These are phyloP conservation scores for Porogramme epimiltina DNA, from an alignment of 1,284 basidiomycete genomes.

Conservation along the genomic window DNA sequence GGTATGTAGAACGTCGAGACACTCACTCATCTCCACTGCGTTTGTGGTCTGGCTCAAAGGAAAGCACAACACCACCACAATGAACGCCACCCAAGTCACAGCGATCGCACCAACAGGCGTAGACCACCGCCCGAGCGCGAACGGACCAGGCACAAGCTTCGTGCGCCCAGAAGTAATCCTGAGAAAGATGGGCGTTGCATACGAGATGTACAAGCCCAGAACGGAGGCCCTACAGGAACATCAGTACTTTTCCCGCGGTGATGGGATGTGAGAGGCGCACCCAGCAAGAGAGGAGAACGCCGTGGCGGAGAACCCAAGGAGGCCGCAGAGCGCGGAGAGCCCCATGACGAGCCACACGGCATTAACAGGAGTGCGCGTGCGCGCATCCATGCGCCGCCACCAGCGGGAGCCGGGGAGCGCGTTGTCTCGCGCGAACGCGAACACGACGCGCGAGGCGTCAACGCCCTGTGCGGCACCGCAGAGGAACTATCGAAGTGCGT, in stretches of 20 bases:
- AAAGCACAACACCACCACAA: constrained; percentile 57
- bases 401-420: constrained; percentile 69
- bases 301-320: constrained; percentile 64
- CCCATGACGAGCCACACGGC: constrained; percentile 73
- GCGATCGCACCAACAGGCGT: constrained; percentile 54
- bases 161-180: constrained; percentile 61
- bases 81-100: constrained; percentile 62
- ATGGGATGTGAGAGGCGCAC: too few species aligned
- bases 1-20: neutral
- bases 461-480: constrained; percentile 74
- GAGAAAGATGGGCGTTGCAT: constrained; percentile 61
- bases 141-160: constrained; percentile 53
- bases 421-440: constrained; percentile 73
- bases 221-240: constrained; percentile 57
- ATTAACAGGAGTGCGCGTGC: constrained; percentile 68
- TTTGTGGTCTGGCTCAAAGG: constrained; percentile 43
- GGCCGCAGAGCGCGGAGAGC: constrained; percentile 55
- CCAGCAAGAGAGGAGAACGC: constrained; percentile 66
- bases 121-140: constrained; percentile 55
- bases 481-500: constrained; percentile 52
- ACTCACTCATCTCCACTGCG: constrained; percentile 50
- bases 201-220: constrained; percentile 63
- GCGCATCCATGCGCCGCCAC: constrained; percentile 60
- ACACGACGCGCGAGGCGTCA: constrained; percentile 73
- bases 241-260: too few species aligned